phyloP scores from a whole-genome alignment of 768 basidiomycete species.

The Russula virescens region DNA sequence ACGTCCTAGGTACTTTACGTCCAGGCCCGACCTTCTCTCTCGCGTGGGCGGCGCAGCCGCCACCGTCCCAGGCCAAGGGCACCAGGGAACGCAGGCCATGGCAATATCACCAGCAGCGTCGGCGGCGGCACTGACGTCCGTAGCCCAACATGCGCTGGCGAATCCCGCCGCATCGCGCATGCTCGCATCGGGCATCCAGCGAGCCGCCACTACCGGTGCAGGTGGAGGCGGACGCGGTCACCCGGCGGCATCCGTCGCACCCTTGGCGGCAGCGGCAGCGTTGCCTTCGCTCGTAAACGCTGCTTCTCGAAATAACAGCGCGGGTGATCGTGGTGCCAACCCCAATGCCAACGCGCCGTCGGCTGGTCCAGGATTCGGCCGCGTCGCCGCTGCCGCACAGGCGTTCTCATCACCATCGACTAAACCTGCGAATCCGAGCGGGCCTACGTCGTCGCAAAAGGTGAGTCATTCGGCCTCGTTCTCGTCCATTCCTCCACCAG shows the following conservation, averaged over 20 bases:
- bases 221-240: background rate
- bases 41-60: slow-evolving; percentile 1
- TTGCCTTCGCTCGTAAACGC: background rate
- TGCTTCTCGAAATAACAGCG: background rate
- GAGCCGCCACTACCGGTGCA: background rate
- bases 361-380: background rate
- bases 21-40: slow-evolving; percentile 24
- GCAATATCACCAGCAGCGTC: slow-evolving; percentile 1
- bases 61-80: background rate
- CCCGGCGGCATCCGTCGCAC: background rate
- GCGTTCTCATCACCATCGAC: slow-evolving; percentile 1
- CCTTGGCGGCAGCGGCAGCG: background rate
- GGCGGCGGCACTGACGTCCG: no score
- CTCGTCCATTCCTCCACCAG: no score
- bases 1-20: slow-evolving; percentile 18
- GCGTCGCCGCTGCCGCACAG: slow-evolving; percentile 16
- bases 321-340: background rate
- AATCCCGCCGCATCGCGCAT: slow-evolving; percentile 15
- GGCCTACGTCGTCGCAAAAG: background rate
- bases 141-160: slow-evolving; percentile 30
- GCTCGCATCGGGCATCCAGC: slow-evolving; percentile 9
- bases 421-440: background rate
- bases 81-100: background rate
- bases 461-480: slow-evolving; percentile 1
- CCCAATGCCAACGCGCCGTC: background rate